Evolutionary conservation across 1,284 basidiomycete genomes (phyloP), one percentile per base, ranked within the genome.

Genomic region (Puccinia brachypodii): DNA sequence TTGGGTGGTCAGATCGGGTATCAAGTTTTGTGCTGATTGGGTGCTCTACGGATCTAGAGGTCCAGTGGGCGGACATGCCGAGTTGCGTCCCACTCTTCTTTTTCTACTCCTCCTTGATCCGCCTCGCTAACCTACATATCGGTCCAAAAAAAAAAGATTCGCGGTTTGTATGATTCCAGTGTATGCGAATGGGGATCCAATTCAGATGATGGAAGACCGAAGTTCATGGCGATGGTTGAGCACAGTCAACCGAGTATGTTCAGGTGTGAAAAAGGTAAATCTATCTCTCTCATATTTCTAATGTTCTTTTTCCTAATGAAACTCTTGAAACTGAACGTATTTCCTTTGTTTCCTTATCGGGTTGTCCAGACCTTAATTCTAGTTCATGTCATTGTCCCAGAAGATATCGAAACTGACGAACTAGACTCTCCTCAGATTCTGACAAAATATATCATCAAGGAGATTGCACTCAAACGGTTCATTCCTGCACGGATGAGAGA

Each of bases 21-120:
- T 97, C 88, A 99, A 99, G 87, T 99, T 99, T 87, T 98, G 95
- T 85, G 93, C 93, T 60, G 97, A 99, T 85, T 94, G 93, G 88
- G 89, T 99, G 19, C 88, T 99, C 42, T 99, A 99, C 82, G 84
- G 85, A 4, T 84, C 82, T 83, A 90, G 92, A 11, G 97, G 97
- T 0, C 96, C 96, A 0, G 94, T 97, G 0, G 98, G 98, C 86
- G 89, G 92, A 2, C 97, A 99, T 86, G 96, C 97, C 25, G 96
- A 98, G 93, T 96, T 85, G 85, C 92, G 88, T 36, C 9, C 36
- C 19, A 36, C 50, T 53, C 58, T 42, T 56, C 25, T 73, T 36
- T 42, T 82, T 28, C 73, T 22, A 76, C 58, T 81, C 31, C 36
- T 74, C 44, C 19, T 58, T 33, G n/a, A 38, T 81, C 42, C 44